Base-by-base conservation (phyloP, 2,329 filamentous ascomycete species). In the Fusarium temperatum region DNA sequence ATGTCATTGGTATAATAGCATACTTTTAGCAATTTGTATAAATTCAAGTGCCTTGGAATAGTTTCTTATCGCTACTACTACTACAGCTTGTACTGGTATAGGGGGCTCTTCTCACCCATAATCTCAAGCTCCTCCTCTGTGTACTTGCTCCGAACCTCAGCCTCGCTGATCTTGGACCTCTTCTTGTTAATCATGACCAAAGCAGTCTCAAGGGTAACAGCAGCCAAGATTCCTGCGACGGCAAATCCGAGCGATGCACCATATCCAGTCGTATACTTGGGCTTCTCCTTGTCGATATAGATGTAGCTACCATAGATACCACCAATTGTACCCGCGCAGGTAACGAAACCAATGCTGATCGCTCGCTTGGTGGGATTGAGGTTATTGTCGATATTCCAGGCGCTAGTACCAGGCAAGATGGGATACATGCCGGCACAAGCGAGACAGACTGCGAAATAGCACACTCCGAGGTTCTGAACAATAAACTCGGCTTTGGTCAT, bases 311-410 rank as follows among this genome's bases (percentile, higher is more conserved):
- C 77, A 18, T 76, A 67, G 12, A 78, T 75, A 20, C 77, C 77
- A 14, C 77, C 77, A 10, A 74, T 63, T 1, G 75, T 78, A 4
- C 76, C 76, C 0, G 74, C 58, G 0, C 72, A 75, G 15, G 82
- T 81, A 6, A 84, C 70, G 12, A 77, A 80, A 0, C 77, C 83
- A 45, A 83, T 82, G 3, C 81, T 82, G 45, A 82, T 78, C 0
- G 81, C 81, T 3, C 82, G 73, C 56, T 82, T 84, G 0, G 77
- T 77, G 0, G 82, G 77, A 8, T 79, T 77, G 0, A 81, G 78
- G 2, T 80, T 77, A 39, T 84, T 84, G 65, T 79, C 80, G 9
- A 81, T 73, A 15, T 80, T 82, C 82, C 82, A 84, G 4, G 82
- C 79, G 26, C 80, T 82, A 15, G 73, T 79, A 7, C 78, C 81